Base-by-base conservation (phyloP, 768 basidiomycete genomes). In the Macrolepiota dolichaula region DNA sequence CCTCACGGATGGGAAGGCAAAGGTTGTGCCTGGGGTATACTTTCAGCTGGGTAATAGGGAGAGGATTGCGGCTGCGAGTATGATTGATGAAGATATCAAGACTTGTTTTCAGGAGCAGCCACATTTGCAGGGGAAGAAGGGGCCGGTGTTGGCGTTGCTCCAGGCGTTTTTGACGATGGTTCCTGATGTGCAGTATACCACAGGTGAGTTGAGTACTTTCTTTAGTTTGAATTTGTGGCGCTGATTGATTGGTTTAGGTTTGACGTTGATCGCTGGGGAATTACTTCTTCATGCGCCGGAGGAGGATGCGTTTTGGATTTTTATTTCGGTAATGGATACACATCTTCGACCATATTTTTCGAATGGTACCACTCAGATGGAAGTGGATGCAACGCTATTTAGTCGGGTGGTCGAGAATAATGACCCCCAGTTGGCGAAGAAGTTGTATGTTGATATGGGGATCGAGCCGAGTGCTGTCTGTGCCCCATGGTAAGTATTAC, bases 301-400 rank as follows among this genome's bases (percentile, higher is more conserved):
- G 64, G 92, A 94, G 69, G 92, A 94, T 64, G 92, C 90, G 0
- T 94, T 94, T 71, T 94, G 92, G 92, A 93, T 90, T 19, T 93
- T 94, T 69, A 81, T 91, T 0, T 91, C 91, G 2, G 74, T 94
- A 64, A 94, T 94, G 92, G 91, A 94, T 65, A 81, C 83, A 0
- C 86, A 92, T 64, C 76, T 93, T n/a, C 87, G 92, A 1, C 77
- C 86, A 0, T 92, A 92, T 70, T 94, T 92, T 69, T 83, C 87
- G 38, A 67, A 79, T 2, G 80, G 73, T 53, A 74, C 79, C 1
- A 76, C 79, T 2, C 89, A 91, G 69, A 74, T 92, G 58, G 91
- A 92, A 64, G 86, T 94, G 7, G 92, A 94, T 62, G 82, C 89
- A 0, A 77, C 83, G 2, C 70, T 94, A 47, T 91, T 93, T 65